Evolutionary conservation across 2,329 filamentous ascomycete genomes (phyloP).

Genomic region (Sporothrix luriei): DNA sequence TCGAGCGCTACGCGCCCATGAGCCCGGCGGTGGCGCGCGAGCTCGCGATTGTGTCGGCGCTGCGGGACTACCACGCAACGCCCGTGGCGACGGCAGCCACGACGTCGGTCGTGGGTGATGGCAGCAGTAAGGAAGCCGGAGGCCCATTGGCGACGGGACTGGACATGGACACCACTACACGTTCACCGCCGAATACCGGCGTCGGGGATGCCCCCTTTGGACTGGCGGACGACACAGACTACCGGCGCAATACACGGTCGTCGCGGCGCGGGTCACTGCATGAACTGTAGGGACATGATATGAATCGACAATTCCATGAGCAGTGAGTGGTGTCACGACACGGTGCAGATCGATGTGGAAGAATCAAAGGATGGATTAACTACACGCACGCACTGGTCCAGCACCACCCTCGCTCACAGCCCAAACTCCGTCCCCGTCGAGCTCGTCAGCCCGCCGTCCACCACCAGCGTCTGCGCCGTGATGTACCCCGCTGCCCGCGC

Average conservation of each 20-base stretch:
- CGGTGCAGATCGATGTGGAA: neutral
- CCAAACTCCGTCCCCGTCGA: slow-evolving; percentile 35
- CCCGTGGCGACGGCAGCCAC: neutral
- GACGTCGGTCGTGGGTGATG: neutral
- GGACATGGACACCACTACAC: neutral
- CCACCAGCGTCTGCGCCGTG: slow-evolving; percentile 51
- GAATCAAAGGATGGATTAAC: neutral
- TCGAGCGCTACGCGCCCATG: slow-evolving; percentile 31
- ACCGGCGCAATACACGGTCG: neutral
- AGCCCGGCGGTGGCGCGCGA: slow-evolving; percentile 35
- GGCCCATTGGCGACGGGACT: neutral
- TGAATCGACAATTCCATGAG: neutral
- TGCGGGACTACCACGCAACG: neutral
- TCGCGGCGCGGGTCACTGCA: slow-evolving; percentile 7
- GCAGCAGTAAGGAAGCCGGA: neutral
- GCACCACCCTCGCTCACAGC: neutral
- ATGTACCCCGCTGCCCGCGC: slow-evolving; percentile 56
- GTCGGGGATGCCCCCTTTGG: neutral
- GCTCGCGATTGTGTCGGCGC: slow-evolving; percentile 39
- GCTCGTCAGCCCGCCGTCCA: slow-evolving; percentile 42
- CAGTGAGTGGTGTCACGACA: too few species aligned
- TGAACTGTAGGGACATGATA: neutral
- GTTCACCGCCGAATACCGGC: neutral
- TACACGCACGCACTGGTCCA: too few species aligned
- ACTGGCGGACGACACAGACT: neutral